A percentile compares a stretch with the other conserved stretches of the same genome.
Conservation (phyloP, 2,329 filamentous ascomycete genomes). For the Taxawa tesnikishii region DNA sequence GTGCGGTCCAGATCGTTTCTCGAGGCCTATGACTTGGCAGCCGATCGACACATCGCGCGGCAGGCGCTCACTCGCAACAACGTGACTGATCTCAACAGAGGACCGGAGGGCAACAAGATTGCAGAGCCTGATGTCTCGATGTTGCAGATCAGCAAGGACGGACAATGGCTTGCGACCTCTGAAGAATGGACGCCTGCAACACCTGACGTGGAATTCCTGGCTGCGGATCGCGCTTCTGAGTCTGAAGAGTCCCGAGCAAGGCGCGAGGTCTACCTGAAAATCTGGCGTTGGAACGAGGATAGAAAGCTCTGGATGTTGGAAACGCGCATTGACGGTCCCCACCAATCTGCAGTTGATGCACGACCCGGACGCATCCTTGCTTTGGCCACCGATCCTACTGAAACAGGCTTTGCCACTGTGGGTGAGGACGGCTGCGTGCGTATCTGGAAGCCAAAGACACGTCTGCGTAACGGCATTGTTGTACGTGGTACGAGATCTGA, state of each 20-base stretch:
- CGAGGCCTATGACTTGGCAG: slow-evolving; percentile 77
- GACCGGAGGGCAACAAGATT: slow-evolving; percentile 58
- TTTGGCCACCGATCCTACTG: slow-evolving; percentile 57
- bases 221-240: slow-evolving; percentile 23
- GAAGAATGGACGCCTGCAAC: slow-evolving; percentile 77
- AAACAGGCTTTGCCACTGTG: slow-evolving; percentile 67
- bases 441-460: slow-evolving; percentile 66
- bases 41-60: slow-evolving; percentile 64
- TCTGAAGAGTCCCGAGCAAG: slow-evolving; percentile 32
- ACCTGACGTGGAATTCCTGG: slow-evolving; percentile 51
- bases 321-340: slow-evolving; percentile 73
- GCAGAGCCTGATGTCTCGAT: slow-evolving; percentile 67
- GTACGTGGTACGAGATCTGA: slow-evolving; percentile 46
- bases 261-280: slow-evolving; percentile 74
- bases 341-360: slow-evolving; percentile 40
- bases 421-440: slow-evolving; percentile 69
- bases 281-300: slow-evolving; percentile 61
- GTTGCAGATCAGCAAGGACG: slow-evolving; percentile 65
- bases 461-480: slow-evolving; percentile 55
- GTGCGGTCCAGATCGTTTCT: slow-evolving; percentile 44
- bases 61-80: slow-evolving; percentile 86
- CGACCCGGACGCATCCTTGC: slow-evolving; percentile 51
- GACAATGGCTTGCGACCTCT: slow-evolving; percentile 79
- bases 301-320: slow-evolving; percentile 56
- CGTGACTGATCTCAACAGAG: slow-evolving; percentile 66